Conservation (phyloP, 2,329 filamentous ascomycete genomes). For the Apiospora koreana region DNA sequence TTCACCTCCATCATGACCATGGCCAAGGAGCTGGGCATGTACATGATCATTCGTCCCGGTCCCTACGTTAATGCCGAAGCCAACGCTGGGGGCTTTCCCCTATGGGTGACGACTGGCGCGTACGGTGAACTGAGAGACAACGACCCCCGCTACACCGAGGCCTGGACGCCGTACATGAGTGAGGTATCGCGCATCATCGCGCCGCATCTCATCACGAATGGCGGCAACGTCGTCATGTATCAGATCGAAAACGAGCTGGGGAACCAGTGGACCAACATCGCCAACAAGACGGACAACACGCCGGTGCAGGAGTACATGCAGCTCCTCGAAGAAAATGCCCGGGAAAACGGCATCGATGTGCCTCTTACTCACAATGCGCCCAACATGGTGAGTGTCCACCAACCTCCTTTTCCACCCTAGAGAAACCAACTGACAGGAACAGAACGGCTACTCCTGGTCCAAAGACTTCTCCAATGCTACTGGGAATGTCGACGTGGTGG, state of each 20-base stretch:
- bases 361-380: conserved; percentile 61
- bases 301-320: conserved; percentile 58
- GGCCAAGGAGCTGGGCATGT: conserved; percentile 55
- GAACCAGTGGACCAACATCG: conserved; percentile 43
- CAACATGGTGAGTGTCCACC: conserved; percentile 46
- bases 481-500: conserved; percentile 56
- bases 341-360: conserved; percentile 58
- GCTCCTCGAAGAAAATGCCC: conserved; percentile 51
- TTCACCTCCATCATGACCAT: conserved; percentile 53
- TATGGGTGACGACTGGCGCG: conserved; percentile 63
- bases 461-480: conserved; percentile 57
- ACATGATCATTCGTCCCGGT: conserved; percentile 57
- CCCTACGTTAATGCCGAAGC: conserved; percentile 67
- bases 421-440: background rate
- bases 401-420: too few relatives aligned
- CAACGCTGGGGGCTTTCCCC: conserved; percentile 61
- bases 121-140: conserved; percentile 56
- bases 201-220: conserved; percentile 56
- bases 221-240: conserved; percentile 56
- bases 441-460: conserved; percentile 55
- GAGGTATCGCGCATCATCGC: conserved; percentile 51
- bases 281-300: conserved; percentile 46
- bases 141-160: conserved; percentile 51
- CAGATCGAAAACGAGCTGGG: conserved; percentile 60
- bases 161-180: conserved; percentile 55